A percentile compares a stretch with the other conserved stretches of the same genome.
Evolutionary conservation across 1,284 basidiomycete genomes (phyloP).

Genomic region (Cryptococcus wingfieldii): DNA sequence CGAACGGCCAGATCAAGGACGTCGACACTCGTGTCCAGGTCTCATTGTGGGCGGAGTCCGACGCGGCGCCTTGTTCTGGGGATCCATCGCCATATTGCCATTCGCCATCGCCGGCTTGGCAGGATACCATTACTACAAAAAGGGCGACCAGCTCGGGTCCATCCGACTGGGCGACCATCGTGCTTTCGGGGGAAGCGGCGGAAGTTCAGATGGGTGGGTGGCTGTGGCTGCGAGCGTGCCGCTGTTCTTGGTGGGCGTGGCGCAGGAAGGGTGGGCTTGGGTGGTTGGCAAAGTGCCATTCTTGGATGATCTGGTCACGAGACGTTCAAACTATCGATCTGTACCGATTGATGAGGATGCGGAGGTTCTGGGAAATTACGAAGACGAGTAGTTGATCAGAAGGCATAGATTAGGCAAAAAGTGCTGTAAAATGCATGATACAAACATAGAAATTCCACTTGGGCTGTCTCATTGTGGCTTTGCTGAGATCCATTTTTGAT

Average conservation of each 20-base stretch:
- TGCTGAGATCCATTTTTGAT: slow-evolving; percentile 61
- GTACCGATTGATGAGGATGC: slow-evolving; percentile 81
- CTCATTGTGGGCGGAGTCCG: slow-evolving; percentile 45
- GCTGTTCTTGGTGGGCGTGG: slow-evolving; percentile 76
- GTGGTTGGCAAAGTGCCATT: slow-evolving; percentile 54
- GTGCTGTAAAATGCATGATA: background rate
- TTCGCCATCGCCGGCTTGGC: slow-evolving; percentile 67
- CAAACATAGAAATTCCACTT: background rate
- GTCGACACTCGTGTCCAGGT: slow-evolving; percentile 71
- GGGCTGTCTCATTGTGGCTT: background rate
- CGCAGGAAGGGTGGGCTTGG: slow-evolving; percentile 57
- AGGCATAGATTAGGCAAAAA: background rate
- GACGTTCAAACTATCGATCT: slow-evolving; percentile 69
- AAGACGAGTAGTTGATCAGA: slow-evolving; percentile 24
- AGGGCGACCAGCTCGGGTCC: slow-evolving; percentile 68
- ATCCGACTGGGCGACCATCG: slow-evolving; percentile 66
- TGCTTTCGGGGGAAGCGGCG: slow-evolving; percentile 50
- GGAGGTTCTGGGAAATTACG: slow-evolving; percentile 35
- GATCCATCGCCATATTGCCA: slow-evolving; percentile 64
- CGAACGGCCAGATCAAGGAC: slow-evolving; percentile 65
- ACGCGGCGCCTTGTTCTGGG: slow-evolving; percentile 76
- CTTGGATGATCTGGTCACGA: slow-evolving; percentile 44
- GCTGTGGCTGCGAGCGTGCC: slow-evolving; percentile 76
- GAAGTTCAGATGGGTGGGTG: slow-evolving; percentile 53
- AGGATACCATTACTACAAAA: slow-evolving; percentile 72